These are phyloP conservation scores for Kluyveromyces marxianus DNA, from an alignment of 1,139 yeast genomes.

Conservation along the genomic window DNA sequence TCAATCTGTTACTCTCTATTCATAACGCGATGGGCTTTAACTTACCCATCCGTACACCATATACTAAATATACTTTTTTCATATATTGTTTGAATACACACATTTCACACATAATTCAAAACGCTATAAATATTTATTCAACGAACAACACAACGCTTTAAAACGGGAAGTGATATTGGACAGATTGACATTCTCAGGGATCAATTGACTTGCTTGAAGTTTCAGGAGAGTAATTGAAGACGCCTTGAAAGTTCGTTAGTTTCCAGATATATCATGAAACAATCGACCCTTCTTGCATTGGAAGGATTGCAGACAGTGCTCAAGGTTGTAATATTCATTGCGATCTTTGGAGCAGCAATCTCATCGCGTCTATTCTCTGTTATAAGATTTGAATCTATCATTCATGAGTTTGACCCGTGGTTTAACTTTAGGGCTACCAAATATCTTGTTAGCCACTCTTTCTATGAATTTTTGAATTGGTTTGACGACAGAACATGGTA, in stretches of 20 bases:
- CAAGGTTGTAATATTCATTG: slow-evolving; percentile 55
- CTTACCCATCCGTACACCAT: background rate
- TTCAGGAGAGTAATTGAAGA: too few species aligned
- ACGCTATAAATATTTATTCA: too few species aligned
- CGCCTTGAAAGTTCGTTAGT: background rate
- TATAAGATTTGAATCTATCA: slow-evolving; percentile 85
- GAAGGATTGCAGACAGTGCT: slow-evolving; percentile 34
- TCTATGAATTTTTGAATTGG: slow-evolving; percentile 92
- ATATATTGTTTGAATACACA: background rate
- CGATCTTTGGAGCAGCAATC: slow-evolving; percentile 84
- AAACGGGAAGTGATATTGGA: too few species aligned
- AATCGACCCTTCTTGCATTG: slow-evolving; percentile 9
- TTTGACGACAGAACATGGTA: slow-evolving; percentile 99
- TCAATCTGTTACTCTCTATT: too few species aligned
- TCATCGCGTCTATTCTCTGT: slow-evolving; percentile 80
- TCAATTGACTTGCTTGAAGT: too few species aligned
- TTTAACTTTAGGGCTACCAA: slow-evolving; percentile 94
- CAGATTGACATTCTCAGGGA: too few species aligned
- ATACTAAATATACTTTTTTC: background rate
- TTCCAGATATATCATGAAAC: background rate
- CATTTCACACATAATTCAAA: background rate
- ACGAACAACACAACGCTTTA: too few species aligned
- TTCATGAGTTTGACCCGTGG: slow-evolving; percentile 99
- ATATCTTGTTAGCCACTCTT: slow-evolving; percentile 75
- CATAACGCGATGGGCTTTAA: too few species aligned